Evolutionary conservation across 805 yeast species (phyloP), one percentile per base, ranked within the genome.

Genomic region (Clavispora santaluciae): DNA sequence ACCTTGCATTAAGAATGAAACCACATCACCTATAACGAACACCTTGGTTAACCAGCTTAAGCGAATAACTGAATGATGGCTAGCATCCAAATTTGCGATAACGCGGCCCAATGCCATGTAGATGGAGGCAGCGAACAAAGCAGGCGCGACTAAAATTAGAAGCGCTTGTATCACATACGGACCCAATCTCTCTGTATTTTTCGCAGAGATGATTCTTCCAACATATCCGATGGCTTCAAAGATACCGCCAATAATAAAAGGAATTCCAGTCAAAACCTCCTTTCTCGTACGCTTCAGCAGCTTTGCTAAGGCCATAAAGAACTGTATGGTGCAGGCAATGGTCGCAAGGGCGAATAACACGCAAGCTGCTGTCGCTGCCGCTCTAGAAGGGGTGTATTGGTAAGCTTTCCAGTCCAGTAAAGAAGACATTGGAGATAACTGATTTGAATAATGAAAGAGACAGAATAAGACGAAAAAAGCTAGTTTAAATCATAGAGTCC

Each of bases 21-120:
- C 10, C 10, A 61, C 47, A 45, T 63, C 68, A 15, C 64, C 64
- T n/a, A 40, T 9, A 6, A 62, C 62, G 51, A 61, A 62, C 11
- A 59, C 39, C 6, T 45, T 46, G 2, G 64, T 60, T 10, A 54
- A 47, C 35, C 43, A 54, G 35, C 49, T 50, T 5, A 53, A 35
- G 7, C 54, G 56, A 11, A 59, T 49, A 24, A 56, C 26, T 7
- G 48, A 46, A 16, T 44, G 35, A 8, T 47, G 40, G 29, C 43
- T 48, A 22, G 54, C 54, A 18, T 42, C 42, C 40, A 59, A 34
- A 7, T 41, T 29, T 21, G 30, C 41, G 5, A 58, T 43, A 22
- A 61, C 29, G 39, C 56, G 42, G 12, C 60, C 65, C 38, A 61
- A 56, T 3, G 52, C 11, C 64, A 61, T 59, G 40, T 63, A 63